Base-by-base conservation (phyloP, 768 basidiomycete species). In the Tylopilus balloui region DNA sequence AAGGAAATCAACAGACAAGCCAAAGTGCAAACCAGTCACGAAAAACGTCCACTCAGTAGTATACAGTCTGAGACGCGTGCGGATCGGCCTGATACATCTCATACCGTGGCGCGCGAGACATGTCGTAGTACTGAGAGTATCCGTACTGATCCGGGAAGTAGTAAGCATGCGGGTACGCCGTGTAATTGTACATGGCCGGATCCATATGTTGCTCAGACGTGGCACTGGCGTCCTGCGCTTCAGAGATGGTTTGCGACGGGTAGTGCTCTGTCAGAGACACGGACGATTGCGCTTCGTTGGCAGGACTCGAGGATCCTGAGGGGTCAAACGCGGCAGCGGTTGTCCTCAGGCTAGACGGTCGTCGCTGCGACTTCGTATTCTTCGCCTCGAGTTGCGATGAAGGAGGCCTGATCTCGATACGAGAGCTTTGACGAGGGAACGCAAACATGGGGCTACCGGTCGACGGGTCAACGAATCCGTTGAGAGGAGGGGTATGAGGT, bases 401-500 rank as follows among this genome's bases (percentile, higher is more conserved):
- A n/a, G n/a, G 87, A 12, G 84, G 78, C 50, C 87, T 84, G 43
- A 90, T 90, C 67, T 87, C 82, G 47, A 90, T 68, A 41, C 86
- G 83, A 19, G 81, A 78, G 49, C 77, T 79, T 63, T 86, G 81
- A 17, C 86, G 79, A 28, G 87, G 84, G 60, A 85, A 80, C 4
- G 83, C 74, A 63, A 90, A 89, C 20, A 89, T 78, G n/a, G 86
- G 79, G 13, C 74, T 72, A 20, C 83, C 85, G 28, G 82, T 83
- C 9, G 75, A 53, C 7, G 83, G 81, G 62, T 88, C 84, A 46
- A 85, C 69, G 62, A 81, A 85, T 28, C 80, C 78, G 52, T 77
- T 80, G 57, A 79, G 60, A 4, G 82, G 80, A 40, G 82, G 84
- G 24, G 82, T 77, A 56, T 79, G 79, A 6, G 83, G 73, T 14